Evolutionary conservation across 352 stramenopile species (phyloP).

Genomic region (Phytophthora ramorum): DNA sequence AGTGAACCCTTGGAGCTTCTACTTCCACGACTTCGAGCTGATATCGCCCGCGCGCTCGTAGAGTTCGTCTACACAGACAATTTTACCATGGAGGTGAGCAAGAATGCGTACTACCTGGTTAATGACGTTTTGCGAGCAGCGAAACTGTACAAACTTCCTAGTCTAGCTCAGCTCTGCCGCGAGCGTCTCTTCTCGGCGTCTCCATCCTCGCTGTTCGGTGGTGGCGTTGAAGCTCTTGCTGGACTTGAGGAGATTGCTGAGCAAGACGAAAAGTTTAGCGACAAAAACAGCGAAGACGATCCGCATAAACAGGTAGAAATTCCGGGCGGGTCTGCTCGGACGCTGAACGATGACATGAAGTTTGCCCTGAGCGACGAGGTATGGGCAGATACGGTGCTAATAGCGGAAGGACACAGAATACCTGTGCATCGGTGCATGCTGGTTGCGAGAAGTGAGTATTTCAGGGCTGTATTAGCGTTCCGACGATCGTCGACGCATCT

Average conservation of each 20-base stretch:
- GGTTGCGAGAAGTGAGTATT: constrained; percentile 71
- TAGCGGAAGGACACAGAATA: constrained; percentile 54
- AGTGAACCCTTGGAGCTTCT: constrained; percentile 48
- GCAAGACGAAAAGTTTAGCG: constrained; percentile 18
- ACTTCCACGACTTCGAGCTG: constrained; percentile 52
- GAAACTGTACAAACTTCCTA: constrained; percentile 45
- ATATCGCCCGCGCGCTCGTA: constrained; percentile 62
- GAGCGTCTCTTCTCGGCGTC: constrained; percentile 34
- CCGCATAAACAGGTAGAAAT: neutral
- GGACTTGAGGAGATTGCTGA: constrained; percentile 2
- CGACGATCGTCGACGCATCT: constrained; percentile 10
- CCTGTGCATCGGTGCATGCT: constrained; percentile 70
- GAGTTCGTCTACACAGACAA: constrained; percentile 83
- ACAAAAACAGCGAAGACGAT: constrained; percentile 11
- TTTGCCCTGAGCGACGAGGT: constrained; percentile 51
- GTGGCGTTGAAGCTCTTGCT: neutral
- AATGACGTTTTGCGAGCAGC: constrained; percentile 68
- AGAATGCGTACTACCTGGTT: constrained; percentile 51
- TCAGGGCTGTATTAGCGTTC: constrained; percentile 63
- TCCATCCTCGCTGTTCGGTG: constrained; percentile 21
- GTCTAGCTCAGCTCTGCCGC: constrained; percentile 51
- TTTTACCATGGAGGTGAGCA: constrained; percentile 50
- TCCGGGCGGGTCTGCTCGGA: neutral
- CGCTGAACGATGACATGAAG: constrained; percentile 53
- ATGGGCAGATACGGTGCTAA: constrained; percentile 63